These are phyloP conservation scores for Suillus spraguei DNA, from an alignment of 768 basidiomycete genomes.

Conservation along the genomic window DNA sequence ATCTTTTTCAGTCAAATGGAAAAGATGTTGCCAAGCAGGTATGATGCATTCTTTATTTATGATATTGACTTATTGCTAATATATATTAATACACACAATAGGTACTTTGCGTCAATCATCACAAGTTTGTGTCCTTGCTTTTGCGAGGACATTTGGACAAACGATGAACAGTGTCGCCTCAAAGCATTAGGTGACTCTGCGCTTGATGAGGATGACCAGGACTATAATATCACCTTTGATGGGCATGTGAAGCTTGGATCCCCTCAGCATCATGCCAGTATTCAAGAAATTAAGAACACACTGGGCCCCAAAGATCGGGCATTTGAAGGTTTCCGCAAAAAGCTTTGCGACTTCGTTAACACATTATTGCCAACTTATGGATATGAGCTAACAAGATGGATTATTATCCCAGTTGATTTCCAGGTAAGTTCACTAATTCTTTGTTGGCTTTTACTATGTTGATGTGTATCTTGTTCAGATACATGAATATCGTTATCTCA, in stretches of 20 bases:
- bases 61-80: not conserved
- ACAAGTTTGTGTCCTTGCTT: conserved; percentile 10
- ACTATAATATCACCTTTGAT: not conserved
- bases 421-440: too few relatives aligned
- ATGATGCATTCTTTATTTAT: not conserved
- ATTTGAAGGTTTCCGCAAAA: conserved; percentile 2
- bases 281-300: too few relatives aligned
- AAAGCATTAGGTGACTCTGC: not conserved
- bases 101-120: conserved; percentile 17
- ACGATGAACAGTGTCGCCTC: not conserved
- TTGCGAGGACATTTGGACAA: conserved; percentile 6
- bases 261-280: too few relatives aligned
- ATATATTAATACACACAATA: not conserved
- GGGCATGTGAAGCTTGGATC: too few relatives aligned
- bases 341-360: not conserved
- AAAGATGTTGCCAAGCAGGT: conserved; percentile 37
- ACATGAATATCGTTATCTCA: too few relatives aligned
- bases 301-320: not conserved
- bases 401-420: too few relatives aligned
- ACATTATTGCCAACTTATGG: too few relatives aligned
- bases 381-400: too few relatives aligned
- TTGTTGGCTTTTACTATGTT: too few relatives aligned
- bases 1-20: conserved; percentile 33
- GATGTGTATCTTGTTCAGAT: too few relatives aligned
- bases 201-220: not conserved